Percentiles rank a stretch among this genome's conserved stretches.
Evolutionary conservation across 2,329 filamentous ascomycete genomes (phyloP).

Genomic region (Sphaerostilbella broomeana): DNA sequence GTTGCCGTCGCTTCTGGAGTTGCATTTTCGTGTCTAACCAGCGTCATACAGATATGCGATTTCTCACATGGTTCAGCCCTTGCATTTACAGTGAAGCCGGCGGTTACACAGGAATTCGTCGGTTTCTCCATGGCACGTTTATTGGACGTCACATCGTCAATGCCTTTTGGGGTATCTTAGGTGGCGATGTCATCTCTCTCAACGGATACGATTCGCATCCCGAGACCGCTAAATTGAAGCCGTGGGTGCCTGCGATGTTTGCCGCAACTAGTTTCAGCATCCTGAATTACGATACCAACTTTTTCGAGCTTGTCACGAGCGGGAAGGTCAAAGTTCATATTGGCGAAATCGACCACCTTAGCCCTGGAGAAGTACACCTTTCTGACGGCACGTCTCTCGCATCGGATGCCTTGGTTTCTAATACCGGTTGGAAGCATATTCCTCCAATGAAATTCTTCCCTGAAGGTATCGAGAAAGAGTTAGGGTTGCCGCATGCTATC

Average conservation of each 20-base stretch:
- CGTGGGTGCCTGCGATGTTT: conserved; percentile 46
- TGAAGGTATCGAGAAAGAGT: conserved; percentile 36
- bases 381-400: conserved; percentile 40
- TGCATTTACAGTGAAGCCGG: conserved; percentile 64
- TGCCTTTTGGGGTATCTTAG: conserved; percentile 52
- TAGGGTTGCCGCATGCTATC: conserved; percentile 42
- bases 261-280: conserved; percentile 51
- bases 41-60: conserved; percentile 43
- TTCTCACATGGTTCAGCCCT: conserved; percentile 68
- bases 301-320: conserved; percentile 48
- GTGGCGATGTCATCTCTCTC: conserved; percentile 46
- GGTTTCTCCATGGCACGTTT: conserved; percentile 51
- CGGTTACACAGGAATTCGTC: conserved; percentile 48
- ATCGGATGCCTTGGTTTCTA: conserved; percentile 47
- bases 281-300: conserved; percentile 51
- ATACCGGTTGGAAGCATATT: conserved; percentile 53
- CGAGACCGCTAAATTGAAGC: conserved; percentile 46
- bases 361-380: conserved; percentile 41
- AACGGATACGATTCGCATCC: conserved; percentile 50
- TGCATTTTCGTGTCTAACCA: background rate
- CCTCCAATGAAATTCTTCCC: conserved; percentile 47
- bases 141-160: conserved; percentile 50
- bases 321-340: conserved; percentile 49
- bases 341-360: conserved; percentile 43
- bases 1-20: conserved; percentile 13